A percentile compares a stretch with the other conserved stretches of the same genome.
Evolutionary conservation across 2,329 filamentous ascomycete genomes (phyloP).

Genomic region (Alternaria brassicae): DNA sequence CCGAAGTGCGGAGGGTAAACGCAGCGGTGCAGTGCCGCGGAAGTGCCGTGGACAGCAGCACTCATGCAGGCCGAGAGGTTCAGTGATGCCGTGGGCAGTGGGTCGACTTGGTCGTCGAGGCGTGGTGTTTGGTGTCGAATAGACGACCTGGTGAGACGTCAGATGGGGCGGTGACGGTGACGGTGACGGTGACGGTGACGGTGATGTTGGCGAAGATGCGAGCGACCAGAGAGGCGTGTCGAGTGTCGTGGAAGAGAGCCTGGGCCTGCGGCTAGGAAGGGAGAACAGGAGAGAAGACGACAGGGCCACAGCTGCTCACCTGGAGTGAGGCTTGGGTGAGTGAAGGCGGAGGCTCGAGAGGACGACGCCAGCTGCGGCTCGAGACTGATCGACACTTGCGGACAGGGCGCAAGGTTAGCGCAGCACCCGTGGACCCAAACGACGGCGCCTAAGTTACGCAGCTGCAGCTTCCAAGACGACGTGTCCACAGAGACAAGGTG

Average conservation of each 20-base stretch:
- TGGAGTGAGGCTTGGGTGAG: conserved; percentile 18
- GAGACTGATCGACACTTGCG: conserved; percentile 19
- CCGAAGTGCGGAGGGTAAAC: conserved; percentile 8
- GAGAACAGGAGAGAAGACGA: not conserved
- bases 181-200: not conserved
- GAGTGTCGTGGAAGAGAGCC: conserved; percentile 3
- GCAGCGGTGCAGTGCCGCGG: conserved; percentile 31
- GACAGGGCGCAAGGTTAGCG: conserved; percentile 12
- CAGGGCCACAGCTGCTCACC: conserved; percentile 15
- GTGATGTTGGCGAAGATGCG: not conserved
- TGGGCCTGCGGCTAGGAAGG: conserved; percentile 3
- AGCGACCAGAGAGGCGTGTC: not conserved
- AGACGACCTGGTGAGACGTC: conserved; percentile 1
- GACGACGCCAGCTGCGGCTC: conserved; percentile 18
- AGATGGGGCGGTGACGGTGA: conserved; percentile 2
- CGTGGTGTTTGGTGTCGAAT: conserved; percentile 4
- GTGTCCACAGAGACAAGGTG: not conserved
- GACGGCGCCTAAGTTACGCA: conserved; percentile 12
- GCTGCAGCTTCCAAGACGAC: conserved; percentile 6
- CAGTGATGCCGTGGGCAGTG: not conserved
- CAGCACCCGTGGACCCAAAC: conserved; percentile 12
- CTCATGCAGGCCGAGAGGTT: conserved; percentile 28
- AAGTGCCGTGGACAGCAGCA: conserved; percentile 17
- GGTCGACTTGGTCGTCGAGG: conserved; percentile 5
- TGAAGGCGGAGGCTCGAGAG: conserved; percentile 12